A percentile compares a stretch with the other conserved stretches of the same genome.
Evolutionary conservation across 306 rosid species (phyloP).

Genomic region (Quercus dentata): DNA sequence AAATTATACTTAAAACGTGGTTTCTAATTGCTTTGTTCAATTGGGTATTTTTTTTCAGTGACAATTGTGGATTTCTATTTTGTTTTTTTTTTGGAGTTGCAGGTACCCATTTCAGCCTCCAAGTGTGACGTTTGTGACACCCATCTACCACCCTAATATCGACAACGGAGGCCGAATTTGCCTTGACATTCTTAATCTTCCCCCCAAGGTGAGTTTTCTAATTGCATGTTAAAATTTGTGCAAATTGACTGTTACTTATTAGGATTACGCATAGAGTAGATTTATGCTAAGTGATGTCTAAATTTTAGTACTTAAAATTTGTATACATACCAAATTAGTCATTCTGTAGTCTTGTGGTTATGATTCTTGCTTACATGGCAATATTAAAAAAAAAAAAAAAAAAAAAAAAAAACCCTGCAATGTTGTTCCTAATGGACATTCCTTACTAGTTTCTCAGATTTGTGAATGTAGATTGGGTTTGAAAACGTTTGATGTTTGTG

Average conservation of each 20-base stretch:
- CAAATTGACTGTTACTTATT: neutral
- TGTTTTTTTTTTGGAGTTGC: neutral
- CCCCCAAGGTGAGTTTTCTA: conserved; percentile 26
- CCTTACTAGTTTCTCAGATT: neutral
- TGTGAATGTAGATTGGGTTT: neutral
- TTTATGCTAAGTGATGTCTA: neutral
- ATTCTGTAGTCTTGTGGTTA: too few species aligned
- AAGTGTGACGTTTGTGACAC: conserved; percentile 37
- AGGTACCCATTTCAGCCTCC: conserved; percentile 48
- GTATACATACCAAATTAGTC: too few species aligned
- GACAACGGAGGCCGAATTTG: conserved; percentile 45
- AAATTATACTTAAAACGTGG: neutral
- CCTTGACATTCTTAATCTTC: conserved; percentile 47
- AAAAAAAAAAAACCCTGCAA: too few species aligned
- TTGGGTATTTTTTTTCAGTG: neutral
- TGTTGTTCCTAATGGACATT: neutral
- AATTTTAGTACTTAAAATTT: too few species aligned
- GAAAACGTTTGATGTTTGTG: neutral
- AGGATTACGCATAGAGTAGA: neutral
- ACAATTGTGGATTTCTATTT: neutral
- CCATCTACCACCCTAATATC: conserved; percentile 42
- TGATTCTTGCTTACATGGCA: too few species aligned
- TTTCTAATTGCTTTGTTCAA: neutral
- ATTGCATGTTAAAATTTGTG: neutral
- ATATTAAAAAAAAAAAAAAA: too few species aligned